Conservation (phyloP, 306 rosid species). For the Rubus parviflorus region DNA sequence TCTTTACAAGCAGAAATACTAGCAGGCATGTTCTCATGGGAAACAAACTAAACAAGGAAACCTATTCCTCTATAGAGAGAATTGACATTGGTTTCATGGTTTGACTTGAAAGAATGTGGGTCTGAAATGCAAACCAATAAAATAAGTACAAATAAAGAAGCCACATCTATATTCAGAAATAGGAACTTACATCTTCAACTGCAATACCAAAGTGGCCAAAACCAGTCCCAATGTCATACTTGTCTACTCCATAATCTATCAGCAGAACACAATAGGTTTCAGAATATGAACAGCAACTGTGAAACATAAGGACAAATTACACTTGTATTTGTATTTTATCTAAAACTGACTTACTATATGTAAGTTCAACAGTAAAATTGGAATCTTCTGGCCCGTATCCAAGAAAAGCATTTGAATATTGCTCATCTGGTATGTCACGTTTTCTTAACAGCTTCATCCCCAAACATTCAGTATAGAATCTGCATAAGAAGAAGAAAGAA, state of each 20-base stretch:
- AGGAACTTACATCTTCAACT: conserved; percentile 66
- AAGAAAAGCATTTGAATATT: conserved; percentile 63
- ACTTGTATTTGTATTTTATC: background rate
- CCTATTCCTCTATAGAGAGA: background rate
- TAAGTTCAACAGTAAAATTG: conserved; percentile 63
- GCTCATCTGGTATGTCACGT: conserved; percentile 65
- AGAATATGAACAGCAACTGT: background rate
- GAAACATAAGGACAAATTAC: too few species aligned
- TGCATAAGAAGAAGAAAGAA: conserved; percentile 25
- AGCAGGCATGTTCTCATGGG: background rate
- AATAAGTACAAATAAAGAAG: conserved; percentile 4
- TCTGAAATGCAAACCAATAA: background rate
- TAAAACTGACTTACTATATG: conserved; percentile 53
- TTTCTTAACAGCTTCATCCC: conserved; percentile 71
- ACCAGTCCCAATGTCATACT: conserved; percentile 62
- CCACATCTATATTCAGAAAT: conserved; percentile 1
- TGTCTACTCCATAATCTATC: conserved; percentile 62
- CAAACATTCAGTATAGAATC: conserved; percentile 70
- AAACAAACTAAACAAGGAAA: background rate
- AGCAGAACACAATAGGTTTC: conserved; percentile 6
- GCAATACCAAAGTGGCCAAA: conserved; percentile 78
- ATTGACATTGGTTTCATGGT: background rate
- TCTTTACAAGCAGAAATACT: background rate
- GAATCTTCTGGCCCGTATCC: conserved; percentile 74
- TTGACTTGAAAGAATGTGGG: background rate